phyloP scores from a whole-genome alignment of 2,329 filamentous ascomycete genomes.

The Thielaviopsis euricoi region DNA sequence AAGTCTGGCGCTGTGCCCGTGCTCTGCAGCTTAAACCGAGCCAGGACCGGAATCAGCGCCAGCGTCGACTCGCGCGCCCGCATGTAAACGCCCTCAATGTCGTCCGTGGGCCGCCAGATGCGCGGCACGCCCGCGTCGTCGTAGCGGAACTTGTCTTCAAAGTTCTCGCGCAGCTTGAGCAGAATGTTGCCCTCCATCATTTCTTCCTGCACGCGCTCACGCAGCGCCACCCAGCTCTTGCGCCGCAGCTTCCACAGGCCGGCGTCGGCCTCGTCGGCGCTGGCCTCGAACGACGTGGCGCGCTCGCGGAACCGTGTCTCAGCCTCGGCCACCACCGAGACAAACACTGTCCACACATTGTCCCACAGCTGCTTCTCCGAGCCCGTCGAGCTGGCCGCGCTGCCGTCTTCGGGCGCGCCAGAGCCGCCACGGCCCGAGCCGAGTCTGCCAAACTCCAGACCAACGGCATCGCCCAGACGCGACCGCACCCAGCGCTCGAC shows the following conservation, averaged over 20 bases:
- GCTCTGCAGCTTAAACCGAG: slow-evolving; percentile 61
- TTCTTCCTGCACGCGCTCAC: slow-evolving; percentile 87
- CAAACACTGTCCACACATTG: slow-evolving; percentile 79
- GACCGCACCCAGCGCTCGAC: slow-evolving; percentile 90
- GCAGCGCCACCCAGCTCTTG: slow-evolving; percentile 85
- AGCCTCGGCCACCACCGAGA: slow-evolving; percentile 66
- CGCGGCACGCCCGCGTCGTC: slow-evolving; percentile 86
- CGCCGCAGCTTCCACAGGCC: slow-evolving; percentile 83
- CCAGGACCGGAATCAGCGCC: slow-evolving; percentile 74
- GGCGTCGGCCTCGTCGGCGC: slow-evolving; percentile 75
- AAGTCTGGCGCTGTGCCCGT: slow-evolving; percentile 69
- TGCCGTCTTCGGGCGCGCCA: slow-evolving; percentile 67
- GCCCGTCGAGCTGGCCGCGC: slow-evolving; percentile 36
- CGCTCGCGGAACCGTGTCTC: slow-evolving; percentile 73
- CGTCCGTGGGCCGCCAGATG: slow-evolving; percentile 92
- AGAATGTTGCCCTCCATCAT: slow-evolving; percentile 95
- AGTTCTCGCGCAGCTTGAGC: slow-evolving; percentile 91
- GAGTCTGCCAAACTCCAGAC: slow-evolving; percentile 89
- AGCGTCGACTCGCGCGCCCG: slow-evolving; percentile 84
- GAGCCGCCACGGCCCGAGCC: slow-evolving; percentile 73
- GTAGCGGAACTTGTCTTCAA: slow-evolving; percentile 98
- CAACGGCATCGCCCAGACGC: slow-evolving; percentile 70
- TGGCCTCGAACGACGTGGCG: slow-evolving; percentile 87
- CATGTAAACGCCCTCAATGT: slow-evolving; percentile 92
- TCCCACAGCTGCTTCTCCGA: slow-evolving; percentile 88